phyloP scores from a whole-genome alignment of 2,329 filamentous ascomycete genomes.

The Stagonosporopsis cucurbitacearum region DNA sequence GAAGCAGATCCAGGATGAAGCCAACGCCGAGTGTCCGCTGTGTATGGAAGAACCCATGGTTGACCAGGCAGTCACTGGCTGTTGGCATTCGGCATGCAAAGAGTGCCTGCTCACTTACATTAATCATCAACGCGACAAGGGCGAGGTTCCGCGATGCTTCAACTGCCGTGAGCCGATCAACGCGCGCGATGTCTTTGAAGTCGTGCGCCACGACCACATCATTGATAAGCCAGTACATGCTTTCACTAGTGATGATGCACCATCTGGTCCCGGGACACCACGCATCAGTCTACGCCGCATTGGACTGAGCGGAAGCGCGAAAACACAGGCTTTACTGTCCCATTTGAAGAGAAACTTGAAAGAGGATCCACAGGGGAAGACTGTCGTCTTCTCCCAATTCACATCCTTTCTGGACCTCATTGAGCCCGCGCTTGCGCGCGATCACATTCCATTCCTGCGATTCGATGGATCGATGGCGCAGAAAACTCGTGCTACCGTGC shows the following conservation, averaged over 20 bases:
- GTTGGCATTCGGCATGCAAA: slow-evolving; percentile 97
- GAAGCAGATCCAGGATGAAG: slow-evolving; percentile 88
- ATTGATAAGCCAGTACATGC: slow-evolving; percentile 53
- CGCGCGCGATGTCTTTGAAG: slow-evolving; percentile 86
- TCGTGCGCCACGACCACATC: slow-evolving; percentile 77
- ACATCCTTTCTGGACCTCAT: slow-evolving; percentile 95
- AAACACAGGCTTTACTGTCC: slow-evolving; percentile 79
- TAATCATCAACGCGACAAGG: slow-evolving; percentile 80
- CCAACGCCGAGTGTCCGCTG: slow-evolving; percentile 88
- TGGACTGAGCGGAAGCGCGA: slow-evolving; percentile 78
- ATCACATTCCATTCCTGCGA: slow-evolving; percentile 79
- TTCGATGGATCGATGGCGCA: slow-evolving; percentile 92
- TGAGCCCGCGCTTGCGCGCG: slow-evolving; percentile 74
- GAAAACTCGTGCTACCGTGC: slow-evolving; percentile 78
- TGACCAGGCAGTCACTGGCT: slow-evolving; percentile 91
- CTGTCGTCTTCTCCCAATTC: slow-evolving; percentile 96
- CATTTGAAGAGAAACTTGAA: slow-evolving; percentile 74
- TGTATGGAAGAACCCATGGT: slow-evolving; percentile 96
- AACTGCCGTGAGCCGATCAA: slow-evolving; percentile 87
- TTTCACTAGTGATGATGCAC: slow-evolving; percentile 35
- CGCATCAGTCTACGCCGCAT: slow-evolving; percentile 67
- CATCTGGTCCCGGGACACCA: slow-evolving; percentile 45
- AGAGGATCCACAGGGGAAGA: slow-evolving; percentile 75
- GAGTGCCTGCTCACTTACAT: slow-evolving; percentile 91
- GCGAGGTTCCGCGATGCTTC: slow-evolving; percentile 81